These are phyloP conservation scores for Strobilomyces confusus DNA, from an alignment of 768 basidiomycete species.

Conservation along the genomic window DNA sequence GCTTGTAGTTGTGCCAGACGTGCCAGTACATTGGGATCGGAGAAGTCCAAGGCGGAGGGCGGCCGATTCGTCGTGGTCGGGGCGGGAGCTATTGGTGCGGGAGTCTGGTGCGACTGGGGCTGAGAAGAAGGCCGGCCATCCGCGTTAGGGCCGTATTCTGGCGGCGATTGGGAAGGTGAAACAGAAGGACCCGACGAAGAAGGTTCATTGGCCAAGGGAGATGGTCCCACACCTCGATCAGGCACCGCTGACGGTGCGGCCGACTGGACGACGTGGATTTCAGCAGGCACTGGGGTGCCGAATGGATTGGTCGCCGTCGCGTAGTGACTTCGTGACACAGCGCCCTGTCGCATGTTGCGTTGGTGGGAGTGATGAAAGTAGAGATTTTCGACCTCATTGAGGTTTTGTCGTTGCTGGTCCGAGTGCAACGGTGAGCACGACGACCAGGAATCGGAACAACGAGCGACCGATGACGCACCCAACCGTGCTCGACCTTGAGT, in stretches of 20 bases:
- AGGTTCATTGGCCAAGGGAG: background rate
- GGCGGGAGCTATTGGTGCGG: background rate
- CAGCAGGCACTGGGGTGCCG: background rate
- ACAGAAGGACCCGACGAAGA: background rate
- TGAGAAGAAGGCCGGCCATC: slow-evolving; percentile 5
- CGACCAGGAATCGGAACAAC: background rate
- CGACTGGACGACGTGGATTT: slow-evolving; percentile 6
- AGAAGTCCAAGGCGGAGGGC: slow-evolving; percentile 13
- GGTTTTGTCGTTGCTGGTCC: slow-evolving; percentile 64
- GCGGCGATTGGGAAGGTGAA: slow-evolving; percentile 4
- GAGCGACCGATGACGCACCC: slow-evolving; percentile 41
- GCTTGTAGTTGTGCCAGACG: slow-evolving; percentile 26
- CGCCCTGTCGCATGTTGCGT: slow-evolving; percentile 27
- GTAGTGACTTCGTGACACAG: slow-evolving; percentile 18
- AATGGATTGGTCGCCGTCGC: background rate
- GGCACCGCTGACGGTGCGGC: slow-evolving; percentile 10
- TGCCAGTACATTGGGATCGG: slow-evolving; percentile 22
- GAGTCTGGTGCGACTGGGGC: background rate
- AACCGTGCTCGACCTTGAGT: slow-evolving; percentile 77
- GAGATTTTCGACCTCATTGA: slow-evolving; percentile 80
- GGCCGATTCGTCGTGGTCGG: background rate
- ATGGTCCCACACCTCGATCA: slow-evolving; percentile 16
- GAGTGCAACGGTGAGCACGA: background rate
- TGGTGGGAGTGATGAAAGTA: slow-evolving; percentile 72
- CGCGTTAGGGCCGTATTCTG: background rate